phyloP scores from a whole-genome alignment of 2,329 filamentous ascomycete genomes.

The Leptographium galeiforme region DNA sequence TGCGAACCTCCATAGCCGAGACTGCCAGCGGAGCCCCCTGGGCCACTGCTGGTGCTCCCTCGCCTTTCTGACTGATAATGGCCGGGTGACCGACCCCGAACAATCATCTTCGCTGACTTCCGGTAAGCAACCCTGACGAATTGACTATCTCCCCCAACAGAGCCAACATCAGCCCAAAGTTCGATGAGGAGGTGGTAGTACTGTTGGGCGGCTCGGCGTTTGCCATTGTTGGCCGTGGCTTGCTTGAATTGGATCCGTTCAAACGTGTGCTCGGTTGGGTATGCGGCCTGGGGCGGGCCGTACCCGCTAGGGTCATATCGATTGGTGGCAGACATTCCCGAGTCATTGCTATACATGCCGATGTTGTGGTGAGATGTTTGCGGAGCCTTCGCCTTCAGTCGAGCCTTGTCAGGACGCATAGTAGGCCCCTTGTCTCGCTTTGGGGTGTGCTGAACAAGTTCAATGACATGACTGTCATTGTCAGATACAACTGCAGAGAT shows the following conservation, averaged over 20 bases:
- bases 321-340: slow-evolving; percentile 1
- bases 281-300: slow-evolving; percentile 22
- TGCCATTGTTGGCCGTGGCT: slow-evolving; percentile 87
- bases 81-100: slow-evolving; percentile 71
- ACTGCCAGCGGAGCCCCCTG: slow-evolving; percentile 48
- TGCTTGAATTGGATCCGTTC: slow-evolving; percentile 92
- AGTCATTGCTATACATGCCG: slow-evolving; percentile 24
- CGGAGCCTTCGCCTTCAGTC: slow-evolving; percentile 53
- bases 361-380: slow-evolving; percentile 32
- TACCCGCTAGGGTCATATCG: slow-evolving; percentile 29
- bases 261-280: slow-evolving; percentile 49
- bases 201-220: slow-evolving; percentile 77
- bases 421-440: slow-evolving; percentile 83
- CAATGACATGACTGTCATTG: slow-evolving; percentile 60
- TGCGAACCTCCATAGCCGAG: slow-evolving; percentile 31
- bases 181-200: slow-evolving; percentile 88
- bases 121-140: slow-evolving; percentile 60
- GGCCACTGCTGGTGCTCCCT: slow-evolving; percentile 55
- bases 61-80: slow-evolving; percentile 63
- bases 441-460: slow-evolving; percentile 80
- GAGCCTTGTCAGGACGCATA: slow-evolving; percentile 55
- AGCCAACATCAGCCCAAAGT: slow-evolving; percentile 56
- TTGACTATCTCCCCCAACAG: slow-evolving; percentile 28
- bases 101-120: slow-evolving; percentile 71
- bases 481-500: slow-evolving; percentile 75